Evolutionary conservation across 257 asterid species (phyloP).

Genomic region (Jaltomata sinuosa): DNA sequence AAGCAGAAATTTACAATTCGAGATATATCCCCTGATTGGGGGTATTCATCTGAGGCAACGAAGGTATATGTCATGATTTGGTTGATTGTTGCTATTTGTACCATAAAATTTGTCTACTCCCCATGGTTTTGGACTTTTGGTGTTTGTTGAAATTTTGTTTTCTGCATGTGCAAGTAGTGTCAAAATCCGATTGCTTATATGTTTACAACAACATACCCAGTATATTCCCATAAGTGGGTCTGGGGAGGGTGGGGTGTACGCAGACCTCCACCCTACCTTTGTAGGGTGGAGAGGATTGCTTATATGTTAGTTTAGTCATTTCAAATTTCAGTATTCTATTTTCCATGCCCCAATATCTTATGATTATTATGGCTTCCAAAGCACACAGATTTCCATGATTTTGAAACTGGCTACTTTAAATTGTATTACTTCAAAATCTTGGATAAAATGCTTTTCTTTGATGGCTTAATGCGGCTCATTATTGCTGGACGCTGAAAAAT

Average conservation of each 20-base stretch:
- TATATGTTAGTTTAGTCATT: not conserved
- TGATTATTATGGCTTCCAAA: not conserved
- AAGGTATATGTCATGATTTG: constrained; percentile 41
- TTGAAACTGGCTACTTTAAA: not conserved
- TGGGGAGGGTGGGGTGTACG: not conserved
- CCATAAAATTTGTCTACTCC: not conserved
- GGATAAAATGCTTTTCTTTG: not conserved
- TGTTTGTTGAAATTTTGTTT: not conserved
- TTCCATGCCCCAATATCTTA: not conserved
- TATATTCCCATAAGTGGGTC: not conserved
- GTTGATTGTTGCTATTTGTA: not conserved
- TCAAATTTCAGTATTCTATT: not conserved
- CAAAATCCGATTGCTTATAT: not conserved
- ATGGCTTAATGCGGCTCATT: not conserved
- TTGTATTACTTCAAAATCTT: not conserved
- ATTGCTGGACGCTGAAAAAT: not conserved
- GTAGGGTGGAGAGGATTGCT: not conserved
- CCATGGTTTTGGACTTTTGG: not conserved
- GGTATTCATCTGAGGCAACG: constrained; percentile 65
- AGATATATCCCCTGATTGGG: constrained; percentile 93
- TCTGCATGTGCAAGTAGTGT: not conserved
- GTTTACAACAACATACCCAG: not conserved
- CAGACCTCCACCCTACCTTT: not conserved
- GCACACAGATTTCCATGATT: not conserved
- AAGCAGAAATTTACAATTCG: constrained; percentile 73